Evolutionary conservation across 345 rosid genomes (phyloP).

Genomic region (Eucalyptus erythrocorys): DNA sequence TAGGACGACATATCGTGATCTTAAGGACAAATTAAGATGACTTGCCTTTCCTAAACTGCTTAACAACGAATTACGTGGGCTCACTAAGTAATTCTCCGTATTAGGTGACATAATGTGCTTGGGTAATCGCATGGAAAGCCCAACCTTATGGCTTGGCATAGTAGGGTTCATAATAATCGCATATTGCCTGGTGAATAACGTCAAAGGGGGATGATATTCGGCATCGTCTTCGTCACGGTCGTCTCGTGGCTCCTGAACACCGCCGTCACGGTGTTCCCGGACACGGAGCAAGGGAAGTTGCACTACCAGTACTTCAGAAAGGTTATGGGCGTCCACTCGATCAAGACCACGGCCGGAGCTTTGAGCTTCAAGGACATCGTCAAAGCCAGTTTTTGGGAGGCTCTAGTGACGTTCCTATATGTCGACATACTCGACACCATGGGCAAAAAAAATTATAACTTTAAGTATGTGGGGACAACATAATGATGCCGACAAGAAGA

Average conservation of each 20-base stretch:
- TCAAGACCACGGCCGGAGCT: conserved; percentile 62
- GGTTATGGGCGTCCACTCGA: conserved; percentile 58
- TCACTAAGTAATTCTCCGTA: background rate
- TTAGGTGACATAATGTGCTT: conserved; percentile 53
- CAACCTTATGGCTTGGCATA: conserved; percentile 65
- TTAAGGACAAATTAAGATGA: background rate
- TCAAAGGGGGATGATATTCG: conserved; percentile 81
- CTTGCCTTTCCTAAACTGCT: background rate
- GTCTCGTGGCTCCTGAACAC: conserved; percentile 85
- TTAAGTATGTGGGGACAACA: too few relatives aligned
- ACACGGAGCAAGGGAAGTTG: conserved; percentile 32
- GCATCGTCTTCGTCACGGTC: conserved; percentile 65
- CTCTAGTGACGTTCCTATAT: conserved; percentile 59
- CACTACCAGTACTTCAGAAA: conserved; percentile 62
- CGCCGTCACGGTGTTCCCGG: conserved; percentile 54
- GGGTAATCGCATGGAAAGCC: conserved; percentile 57
- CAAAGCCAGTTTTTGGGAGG: conserved; percentile 72
- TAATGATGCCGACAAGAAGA: too few relatives aligned
- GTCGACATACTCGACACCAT: conserved; percentile 78
- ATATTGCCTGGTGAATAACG: conserved; percentile 52
- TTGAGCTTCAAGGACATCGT: conserved; percentile 43
- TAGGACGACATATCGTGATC: background rate
- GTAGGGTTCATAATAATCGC: conserved; percentile 82
- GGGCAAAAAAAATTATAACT: too few relatives aligned
- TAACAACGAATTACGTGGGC: background rate